These are phyloP conservation scores for Chlorella sp. DNA, from an alignment of 139 green algal genomes.

Conservation along the genomic window DNA sequence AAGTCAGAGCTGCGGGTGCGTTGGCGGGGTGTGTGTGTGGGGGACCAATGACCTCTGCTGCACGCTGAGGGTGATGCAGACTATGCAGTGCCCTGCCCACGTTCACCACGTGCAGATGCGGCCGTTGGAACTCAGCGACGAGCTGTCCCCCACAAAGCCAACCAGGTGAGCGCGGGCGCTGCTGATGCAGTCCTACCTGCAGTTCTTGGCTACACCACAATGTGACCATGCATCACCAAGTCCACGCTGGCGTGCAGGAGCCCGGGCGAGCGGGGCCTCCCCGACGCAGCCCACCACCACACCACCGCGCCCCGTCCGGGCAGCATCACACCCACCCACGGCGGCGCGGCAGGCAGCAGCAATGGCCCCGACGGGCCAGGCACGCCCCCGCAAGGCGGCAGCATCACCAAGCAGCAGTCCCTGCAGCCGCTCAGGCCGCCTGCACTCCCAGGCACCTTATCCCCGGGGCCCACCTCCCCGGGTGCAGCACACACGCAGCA, in stretches of 20 bases:
- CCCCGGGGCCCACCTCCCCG: too few species aligned
- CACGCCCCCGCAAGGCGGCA: neutral
- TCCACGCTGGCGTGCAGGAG: too few species aligned
- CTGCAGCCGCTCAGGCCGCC: neutral
- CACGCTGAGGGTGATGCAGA: neutral
- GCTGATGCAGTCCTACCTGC: neutral
- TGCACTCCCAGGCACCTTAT: too few species aligned
- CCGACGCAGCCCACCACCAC: neutral
- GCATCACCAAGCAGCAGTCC: neutral
- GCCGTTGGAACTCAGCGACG: neutral
- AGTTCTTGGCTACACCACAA: neutral
- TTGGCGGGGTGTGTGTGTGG: too few species aligned
- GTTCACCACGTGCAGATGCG: neutral
- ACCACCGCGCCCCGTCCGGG: neutral
- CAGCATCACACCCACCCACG: neutral
- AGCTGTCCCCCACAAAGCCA: neutral
- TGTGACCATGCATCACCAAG: neutral
- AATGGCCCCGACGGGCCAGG: neutral
- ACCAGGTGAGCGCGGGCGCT: neutral
- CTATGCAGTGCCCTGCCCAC: neutral
- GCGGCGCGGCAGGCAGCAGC: neutral
- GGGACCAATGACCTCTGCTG: too few species aligned
- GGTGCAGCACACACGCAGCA: too few species aligned
- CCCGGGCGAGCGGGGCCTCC: too few species aligned
- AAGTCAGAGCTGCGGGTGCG: neutral